phyloP scores from a whole-genome alignment of 495 filamentous ascomycete genomes.

The Talaromyces ruber region DNA sequence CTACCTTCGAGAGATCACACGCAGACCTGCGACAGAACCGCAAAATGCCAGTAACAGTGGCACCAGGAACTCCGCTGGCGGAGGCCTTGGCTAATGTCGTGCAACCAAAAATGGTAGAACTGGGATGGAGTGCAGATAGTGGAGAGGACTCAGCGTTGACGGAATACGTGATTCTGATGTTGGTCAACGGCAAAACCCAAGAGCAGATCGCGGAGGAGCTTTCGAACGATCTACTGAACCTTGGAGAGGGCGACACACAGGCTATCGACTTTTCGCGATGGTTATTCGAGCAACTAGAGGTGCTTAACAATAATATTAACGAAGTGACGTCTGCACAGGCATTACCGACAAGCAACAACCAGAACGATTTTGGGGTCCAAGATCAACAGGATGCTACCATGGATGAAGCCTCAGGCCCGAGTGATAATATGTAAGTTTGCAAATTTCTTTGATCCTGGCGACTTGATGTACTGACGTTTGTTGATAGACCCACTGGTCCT shows the following conservation, averaged over 20 bases:
- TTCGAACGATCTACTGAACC: slow-evolving; percentile 75
- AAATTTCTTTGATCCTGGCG: not conserved
- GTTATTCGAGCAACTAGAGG: slow-evolving; percentile 78
- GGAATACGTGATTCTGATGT: slow-evolving; percentile 95
- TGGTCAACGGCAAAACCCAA: slow-evolving; percentile 87
- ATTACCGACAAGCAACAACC: slow-evolving; percentile 26
- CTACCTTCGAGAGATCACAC: not conserved
- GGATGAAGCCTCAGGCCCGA: slow-evolving; percentile 46
- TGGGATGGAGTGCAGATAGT: slow-evolving; percentile 78
- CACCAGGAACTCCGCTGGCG: slow-evolving; percentile 68
- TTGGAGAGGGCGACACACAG: slow-evolving; percentile 74
- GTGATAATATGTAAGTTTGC: slow-evolving; percentile 62
- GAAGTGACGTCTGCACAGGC: slow-evolving; percentile 25
- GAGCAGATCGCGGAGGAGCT: slow-evolving; percentile 84
- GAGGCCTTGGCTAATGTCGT: slow-evolving; percentile 70
- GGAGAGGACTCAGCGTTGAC: slow-evolving; percentile 76
- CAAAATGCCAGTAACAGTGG: slow-evolving; percentile 64
- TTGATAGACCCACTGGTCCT: slow-evolving; percentile 76
- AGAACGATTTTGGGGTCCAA: slow-evolving; percentile 11
- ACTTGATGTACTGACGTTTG: not conserved
- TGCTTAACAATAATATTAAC: slow-evolving; percentile 56
- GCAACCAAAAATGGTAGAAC: slow-evolving; percentile 89
- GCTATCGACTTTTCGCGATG: slow-evolving; percentile 79
- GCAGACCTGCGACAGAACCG: not conserved
- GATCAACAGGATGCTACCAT: slow-evolving; percentile 57